These are phyloP conservation scores for Mycena olivaceomarginata DNA, from an alignment of 768 basidiomycete species.

Conservation along the genomic window DNA sequence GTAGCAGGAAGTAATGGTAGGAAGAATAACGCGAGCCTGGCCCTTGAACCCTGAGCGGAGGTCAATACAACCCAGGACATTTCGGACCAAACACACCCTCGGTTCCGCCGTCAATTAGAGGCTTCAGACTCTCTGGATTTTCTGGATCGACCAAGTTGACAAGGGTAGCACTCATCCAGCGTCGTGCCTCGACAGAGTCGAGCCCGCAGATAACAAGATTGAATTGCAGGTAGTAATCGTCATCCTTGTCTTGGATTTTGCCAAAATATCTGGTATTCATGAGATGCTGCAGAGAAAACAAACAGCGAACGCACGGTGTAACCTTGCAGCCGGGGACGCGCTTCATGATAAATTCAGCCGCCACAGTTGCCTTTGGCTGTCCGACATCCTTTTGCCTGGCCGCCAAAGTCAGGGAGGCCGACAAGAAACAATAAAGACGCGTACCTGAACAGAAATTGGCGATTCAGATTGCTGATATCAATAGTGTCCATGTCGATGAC, in stretches of 20 bases:
- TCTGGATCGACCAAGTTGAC: slow-evolving; percentile 97
- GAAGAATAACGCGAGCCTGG: slow-evolving; percentile 97
- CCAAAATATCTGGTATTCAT: slow-evolving; percentile 85
- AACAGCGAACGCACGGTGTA: slow-evolving; percentile 84
- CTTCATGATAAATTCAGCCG: slow-evolving; percentile 97
- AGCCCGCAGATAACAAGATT: slow-evolving; percentile 97
- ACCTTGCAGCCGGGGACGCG: slow-evolving; percentile 97
- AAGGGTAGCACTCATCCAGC: slow-evolving; percentile 99
- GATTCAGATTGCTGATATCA: slow-evolving; percentile 98
- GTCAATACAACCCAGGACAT: neutral
- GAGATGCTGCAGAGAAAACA: slow-evolving; percentile 8
- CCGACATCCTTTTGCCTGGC: slow-evolving; percentile 92
- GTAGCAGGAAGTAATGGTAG: slow-evolving; percentile 96
- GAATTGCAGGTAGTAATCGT: slow-evolving; percentile 97
- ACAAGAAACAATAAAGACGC: slow-evolving; percentile 37
- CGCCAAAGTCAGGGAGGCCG: slow-evolving; percentile 19
- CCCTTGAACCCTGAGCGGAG: slow-evolving; percentile 93
- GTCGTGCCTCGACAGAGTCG: slow-evolving; percentile 96
- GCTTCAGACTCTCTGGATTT: slow-evolving; percentile 94
- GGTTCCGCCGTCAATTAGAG: slow-evolving; percentile 98
- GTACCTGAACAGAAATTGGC: slow-evolving; percentile 98
- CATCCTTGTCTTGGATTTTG: slow-evolving; percentile 98
- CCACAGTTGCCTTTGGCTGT: slow-evolving; percentile 93
- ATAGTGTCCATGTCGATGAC: slow-evolving; percentile 99
- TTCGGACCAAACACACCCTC: slow-evolving; percentile 77